phyloP scores from a whole-genome alignment of 169 alveolate species.

The Plasmodium chabaudi region DNA sequence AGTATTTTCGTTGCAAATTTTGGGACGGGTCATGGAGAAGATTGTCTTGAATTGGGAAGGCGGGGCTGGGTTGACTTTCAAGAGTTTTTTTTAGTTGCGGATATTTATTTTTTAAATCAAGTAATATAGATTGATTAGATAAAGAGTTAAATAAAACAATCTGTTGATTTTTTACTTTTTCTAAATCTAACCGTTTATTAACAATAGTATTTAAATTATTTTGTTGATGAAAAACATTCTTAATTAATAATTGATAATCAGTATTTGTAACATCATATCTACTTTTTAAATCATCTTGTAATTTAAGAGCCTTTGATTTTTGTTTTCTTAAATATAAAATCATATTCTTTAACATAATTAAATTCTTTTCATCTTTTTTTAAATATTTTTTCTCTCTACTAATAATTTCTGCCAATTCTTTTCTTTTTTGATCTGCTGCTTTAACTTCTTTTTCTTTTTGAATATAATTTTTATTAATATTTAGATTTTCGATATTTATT shows the following conservation, averaged over 20 bases:
- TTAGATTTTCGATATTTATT: conserved; percentile 55
- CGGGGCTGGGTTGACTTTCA: too few relatives aligned
- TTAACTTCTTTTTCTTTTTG: conserved; percentile 56
- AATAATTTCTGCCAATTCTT: conserved; percentile 10
- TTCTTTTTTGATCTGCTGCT: conserved; percentile 34
- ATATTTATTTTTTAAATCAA: conserved; percentile 37
- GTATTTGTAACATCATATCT: conserved; percentile 67
- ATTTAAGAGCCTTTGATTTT: conserved; percentile 45
- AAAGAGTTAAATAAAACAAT: conserved; percentile 31
- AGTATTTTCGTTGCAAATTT: conserved; percentile 6
- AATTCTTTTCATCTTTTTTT: conserved; percentile 64
- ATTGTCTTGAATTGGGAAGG: background rate
- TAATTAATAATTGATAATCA: conserved; percentile 49
- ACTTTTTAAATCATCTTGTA: conserved; percentile 54
- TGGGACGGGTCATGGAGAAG: background rate
- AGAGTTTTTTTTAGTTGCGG: conserved; percentile 4
- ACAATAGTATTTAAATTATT: conserved; percentile 53
- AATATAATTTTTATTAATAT: conserved; percentile 37
- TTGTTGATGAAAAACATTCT: conserved; percentile 59
- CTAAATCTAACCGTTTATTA: conserved; percentile 39
- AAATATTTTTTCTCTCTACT: conserved; percentile 51
- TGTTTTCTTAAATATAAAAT: conserved; percentile 54
- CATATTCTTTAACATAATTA: conserved; percentile 66
- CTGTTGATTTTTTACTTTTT: conserved; percentile 55
- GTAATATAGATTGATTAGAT: conserved; percentile 29